Evolutionary conservation across 2,329 filamentous ascomycete species (phyloP).

Genomic region (Trichoderma sp.): DNA sequence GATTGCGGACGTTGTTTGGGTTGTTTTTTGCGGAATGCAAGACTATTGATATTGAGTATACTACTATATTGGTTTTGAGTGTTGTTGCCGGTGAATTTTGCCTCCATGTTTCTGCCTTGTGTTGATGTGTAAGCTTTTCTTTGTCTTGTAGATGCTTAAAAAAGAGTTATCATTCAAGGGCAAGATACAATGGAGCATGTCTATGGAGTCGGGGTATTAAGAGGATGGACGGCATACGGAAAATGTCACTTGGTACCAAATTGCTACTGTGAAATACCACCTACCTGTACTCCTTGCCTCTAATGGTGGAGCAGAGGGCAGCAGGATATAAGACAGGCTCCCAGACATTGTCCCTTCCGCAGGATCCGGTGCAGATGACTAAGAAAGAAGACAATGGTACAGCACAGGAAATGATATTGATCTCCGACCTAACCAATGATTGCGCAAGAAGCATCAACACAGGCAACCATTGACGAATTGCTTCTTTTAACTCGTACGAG

Average conservation of each 20-base stretch:
- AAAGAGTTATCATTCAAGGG: neutral
- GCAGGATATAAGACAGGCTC: neutral
- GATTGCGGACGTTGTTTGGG: neutral
- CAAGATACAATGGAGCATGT: neutral
- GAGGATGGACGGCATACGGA: neutral
- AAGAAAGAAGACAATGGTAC: neutral
- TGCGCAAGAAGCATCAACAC: neutral
- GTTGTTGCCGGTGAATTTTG: neutral
- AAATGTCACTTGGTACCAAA: neutral
- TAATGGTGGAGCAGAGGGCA: neutral
- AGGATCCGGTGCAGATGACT: neutral
- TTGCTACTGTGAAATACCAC: too few relatives aligned
- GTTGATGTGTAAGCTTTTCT: neutral
- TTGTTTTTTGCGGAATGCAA: neutral
- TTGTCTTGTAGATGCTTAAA: neutral
- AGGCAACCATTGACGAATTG: neutral
- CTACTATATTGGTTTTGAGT: neutral
- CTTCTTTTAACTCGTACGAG: neutral
- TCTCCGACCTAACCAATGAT: neutral
- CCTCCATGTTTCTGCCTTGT: neutral
- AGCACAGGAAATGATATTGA: too few relatives aligned
- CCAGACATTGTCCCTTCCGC: neutral
- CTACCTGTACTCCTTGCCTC: neutral
- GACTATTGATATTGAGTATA: neutral
- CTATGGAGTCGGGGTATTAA: neutral